These are phyloP conservation scores for Diutina neorugosa DNA, from an alignment of 1,139 yeast genomes.

Conservation along the genomic window DNA sequence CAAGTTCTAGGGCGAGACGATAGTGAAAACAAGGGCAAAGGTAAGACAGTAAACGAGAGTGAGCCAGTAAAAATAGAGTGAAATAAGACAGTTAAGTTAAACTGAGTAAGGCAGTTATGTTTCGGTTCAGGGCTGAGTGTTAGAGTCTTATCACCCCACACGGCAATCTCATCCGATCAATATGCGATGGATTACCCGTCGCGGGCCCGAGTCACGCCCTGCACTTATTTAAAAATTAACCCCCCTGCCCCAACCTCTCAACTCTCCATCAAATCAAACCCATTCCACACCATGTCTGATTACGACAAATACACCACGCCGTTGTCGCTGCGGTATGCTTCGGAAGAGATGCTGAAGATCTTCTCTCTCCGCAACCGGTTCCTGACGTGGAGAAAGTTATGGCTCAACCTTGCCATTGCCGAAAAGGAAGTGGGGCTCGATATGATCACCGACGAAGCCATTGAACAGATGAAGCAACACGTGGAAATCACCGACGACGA, in stretches of 20 bases:
- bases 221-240: neutral
- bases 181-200: neutral
- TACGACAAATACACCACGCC: conserved; percentile 81
- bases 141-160: too few relatives aligned
- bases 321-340: conserved; percentile 91
- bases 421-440: conserved; percentile 82
- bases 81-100: too few relatives aligned
- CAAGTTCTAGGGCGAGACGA: too few relatives aligned
- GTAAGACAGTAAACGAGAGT: too few relatives aligned
- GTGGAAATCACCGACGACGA: conserved; percentile 85
- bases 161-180: neutral
- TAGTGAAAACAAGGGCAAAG: too few relatives aligned
- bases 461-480: conserved; percentile 70
- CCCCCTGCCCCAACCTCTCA: neutral
- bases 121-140: too few relatives aligned
- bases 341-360: conserved; percentile 89
- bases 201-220: conserved; percentile 3
- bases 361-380: conserved; percentile 90
- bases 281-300: neutral
- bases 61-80: too few relatives aligned
- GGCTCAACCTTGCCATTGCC: conserved; percentile 94
- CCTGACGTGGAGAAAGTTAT: conserved; percentile 96
- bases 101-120: too few relatives aligned
- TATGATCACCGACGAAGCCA: conserved; percentile 82
- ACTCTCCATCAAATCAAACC: neutral